Evolutionary conservation across 2,329 filamentous ascomycete species (phyloP), one percentile per base, ranked within the genome.

Genomic region (Huntiella bhutanensis): DNA sequence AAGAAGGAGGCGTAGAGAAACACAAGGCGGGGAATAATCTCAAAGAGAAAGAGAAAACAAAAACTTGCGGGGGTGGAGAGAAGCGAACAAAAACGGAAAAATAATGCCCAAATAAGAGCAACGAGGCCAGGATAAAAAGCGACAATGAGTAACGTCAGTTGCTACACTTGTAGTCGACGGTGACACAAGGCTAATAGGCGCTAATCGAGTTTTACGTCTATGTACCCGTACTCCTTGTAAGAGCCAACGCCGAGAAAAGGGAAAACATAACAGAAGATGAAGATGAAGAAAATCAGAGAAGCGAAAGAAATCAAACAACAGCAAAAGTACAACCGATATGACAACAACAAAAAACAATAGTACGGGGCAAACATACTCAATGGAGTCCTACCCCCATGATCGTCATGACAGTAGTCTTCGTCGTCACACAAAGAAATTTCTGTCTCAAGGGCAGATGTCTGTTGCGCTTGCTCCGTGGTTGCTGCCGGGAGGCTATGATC

Each of bases 181-280:
- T 46, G 38, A 43, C 47, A 49, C 47, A 49, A 49, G 36, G 8
- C 10, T 34, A 28, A 28, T 28, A 28, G 22, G 22, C 22, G 22
- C 22, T 28, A 28, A 28, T 28, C 22, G 22, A 28, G 22, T 28
- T 28, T 28, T 6, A 28, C 22, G 22, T 28, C 22, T 3, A 28
- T 28, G 8, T 28, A 28, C 22, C 22, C 22, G 7, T 6, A 28
- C 8, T 2, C 22, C 22, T 28, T 28, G 22, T 28, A 28, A 28
- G 6, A 28, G 22, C 22, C 22, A 28, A 28, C 45, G 19, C 34
- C 36, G 43, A 22, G 17, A 17, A 15, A 37, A 36, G 43, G 41
- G 38, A 19, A 34, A 38, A 28, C 37, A 34, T 37, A 7, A 40
- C 13, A 16, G 33, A 16, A 43, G 11, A 37, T 28, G 19, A 37